phyloP scores from a whole-genome alignment of 768 basidiomycete species.

The Tulasnella sp. region DNA sequence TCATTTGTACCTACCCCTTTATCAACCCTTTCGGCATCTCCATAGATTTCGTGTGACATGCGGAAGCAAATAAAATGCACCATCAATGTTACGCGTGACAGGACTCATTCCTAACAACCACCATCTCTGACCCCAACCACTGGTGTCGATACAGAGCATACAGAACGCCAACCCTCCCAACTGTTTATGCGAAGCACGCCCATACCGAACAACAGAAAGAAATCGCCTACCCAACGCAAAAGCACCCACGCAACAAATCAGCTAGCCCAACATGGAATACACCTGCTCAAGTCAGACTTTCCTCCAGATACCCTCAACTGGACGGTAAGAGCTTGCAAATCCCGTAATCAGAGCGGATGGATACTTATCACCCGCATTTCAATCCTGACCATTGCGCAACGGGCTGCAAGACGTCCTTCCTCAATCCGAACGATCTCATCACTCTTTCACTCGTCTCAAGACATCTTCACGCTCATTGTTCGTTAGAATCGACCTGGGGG shows the following conservation, averaged over 20 bases:
- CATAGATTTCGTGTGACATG: background rate
- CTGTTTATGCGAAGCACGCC: constrained; percentile 14
- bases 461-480: constrained; percentile 51
- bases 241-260: constrained; percentile 5
- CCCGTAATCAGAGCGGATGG: too few relatives aligned
- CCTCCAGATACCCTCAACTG: constrained; percentile 13
- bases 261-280: constrained; percentile 16
- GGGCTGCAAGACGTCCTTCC: constrained; percentile 41
- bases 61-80: background rate
- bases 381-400: too few relatives aligned
- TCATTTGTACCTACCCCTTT: background rate
- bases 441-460: constrained; percentile 45
- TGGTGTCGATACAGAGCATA: too few relatives aligned
- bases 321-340: background rate
- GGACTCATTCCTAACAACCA: background rate
- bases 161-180: too few relatives aligned
- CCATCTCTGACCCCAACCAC: background rate
- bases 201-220: constrained; percentile 12
- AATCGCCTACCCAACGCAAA: constrained; percentile 2
- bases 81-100: too few relatives aligned
- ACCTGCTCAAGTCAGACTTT: constrained; percentile 1
- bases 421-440: constrained; percentile 52
- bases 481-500: constrained; percentile 71
- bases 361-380: constrained; percentile 40
- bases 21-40: background rate